Conservation (phyloP, 2,329 filamentous ascomycete species). For the Fusarium irregulare region DNA sequence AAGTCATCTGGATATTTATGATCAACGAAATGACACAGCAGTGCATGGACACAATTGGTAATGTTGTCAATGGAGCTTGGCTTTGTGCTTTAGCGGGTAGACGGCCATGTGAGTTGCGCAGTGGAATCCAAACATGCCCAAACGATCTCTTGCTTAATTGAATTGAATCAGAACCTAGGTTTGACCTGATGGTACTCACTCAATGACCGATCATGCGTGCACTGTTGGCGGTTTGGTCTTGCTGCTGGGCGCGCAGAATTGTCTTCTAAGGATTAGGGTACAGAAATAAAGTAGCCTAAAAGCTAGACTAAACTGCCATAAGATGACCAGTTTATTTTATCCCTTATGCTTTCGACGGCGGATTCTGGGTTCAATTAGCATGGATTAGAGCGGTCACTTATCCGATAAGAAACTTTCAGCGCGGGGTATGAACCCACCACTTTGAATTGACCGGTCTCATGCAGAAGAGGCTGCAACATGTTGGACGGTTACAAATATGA, state of each 20-base stretch:
- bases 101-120: background rate
- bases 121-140: too few relatives aligned
- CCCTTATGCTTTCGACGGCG: too few relatives aligned
- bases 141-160: accelerated
- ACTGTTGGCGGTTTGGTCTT: background rate
- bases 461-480: background rate
- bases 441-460: background rate
- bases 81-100: background rate
- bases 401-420: background rate
- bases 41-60: background rate
- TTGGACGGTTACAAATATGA: background rate
- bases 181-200: background rate
- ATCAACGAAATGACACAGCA: background rate
- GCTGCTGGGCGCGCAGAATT: too few relatives aligned
- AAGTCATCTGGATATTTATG: background rate
- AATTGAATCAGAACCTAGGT: background rate
- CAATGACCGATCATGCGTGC: background rate
- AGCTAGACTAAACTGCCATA: too few relatives aligned
- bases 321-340: too few relatives aligned
- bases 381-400: background rate
- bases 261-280: too few relatives aligned
- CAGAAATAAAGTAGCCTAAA: too few relatives aligned
- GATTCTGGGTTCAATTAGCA: too few relatives aligned
- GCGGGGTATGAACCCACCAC: background rate
- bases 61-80: background rate